Evolutionary conservation across 2,329 filamentous ascomycete species (phyloP), one percentile per base, ranked within the genome.

Genomic region (Aspergillus awamori): DNA sequence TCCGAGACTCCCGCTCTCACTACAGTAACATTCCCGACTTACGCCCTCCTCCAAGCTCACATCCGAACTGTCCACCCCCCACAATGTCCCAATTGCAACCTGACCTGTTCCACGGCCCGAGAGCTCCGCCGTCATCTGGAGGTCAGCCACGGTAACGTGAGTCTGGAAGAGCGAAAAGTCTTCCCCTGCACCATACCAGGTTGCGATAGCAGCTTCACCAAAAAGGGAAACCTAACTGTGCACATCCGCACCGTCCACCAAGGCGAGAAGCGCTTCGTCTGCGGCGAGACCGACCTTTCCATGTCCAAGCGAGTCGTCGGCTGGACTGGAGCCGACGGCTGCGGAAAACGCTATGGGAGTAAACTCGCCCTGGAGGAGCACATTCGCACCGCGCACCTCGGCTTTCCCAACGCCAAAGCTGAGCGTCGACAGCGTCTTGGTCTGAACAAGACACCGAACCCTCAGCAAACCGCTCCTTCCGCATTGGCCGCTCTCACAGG

Each of bases 361-460:
- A 97, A 96, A 75, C 84, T 86, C 17, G 87, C 87, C 30, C 83
- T 97, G 0, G 90, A 94, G 74, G 90, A 95, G 66, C 94, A 98
- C 72, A 84, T 97, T 48, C 88, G 91, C 20, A 92, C 89, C 52
- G 85, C 91, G 22, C 94, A 98, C 74, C 80, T 97, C 26, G 87
- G 88, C n/a, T 78, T 86, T 22, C 76, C 70, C 66, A 78, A 80
- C 65, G 72, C 76, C 64, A 78, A 78, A 70, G 73, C 76, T 62
- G 72, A 72, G 60, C 74, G 72, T 28, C 72, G 74, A 26, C 72
- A 77, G 53, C 73, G 75, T 39, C 67, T 73, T 47, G 69, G 75
- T n/a, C 22, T 68, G 10, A 57, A 47, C 39, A 68, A 68, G 20
- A 64, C 58, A 24, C 43, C 53, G 55, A 66, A 47, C 33, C 1